phyloP scores from a whole-genome alignment of 495 filamentous ascomycete species.

The Mytilinidion resinicola region DNA sequence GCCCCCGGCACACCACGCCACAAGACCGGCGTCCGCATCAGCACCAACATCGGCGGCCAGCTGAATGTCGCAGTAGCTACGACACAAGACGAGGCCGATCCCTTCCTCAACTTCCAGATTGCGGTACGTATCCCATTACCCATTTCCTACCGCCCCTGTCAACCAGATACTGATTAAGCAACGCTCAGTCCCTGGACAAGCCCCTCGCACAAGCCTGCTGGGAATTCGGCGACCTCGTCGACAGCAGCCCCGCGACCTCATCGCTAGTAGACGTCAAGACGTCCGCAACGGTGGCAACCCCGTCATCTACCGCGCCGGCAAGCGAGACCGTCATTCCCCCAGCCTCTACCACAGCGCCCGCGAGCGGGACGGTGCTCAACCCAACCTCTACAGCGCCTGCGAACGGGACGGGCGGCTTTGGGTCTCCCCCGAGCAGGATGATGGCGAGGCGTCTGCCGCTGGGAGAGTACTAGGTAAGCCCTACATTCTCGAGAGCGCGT shows the following conservation, averaged over 20 bases:
- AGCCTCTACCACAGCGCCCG: no score
- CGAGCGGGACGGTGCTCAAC: no score
- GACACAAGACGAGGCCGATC: slow-evolving; percentile 4
- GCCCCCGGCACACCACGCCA: neutral
- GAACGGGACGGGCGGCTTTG: neutral
- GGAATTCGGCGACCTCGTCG: slow-evolving; percentile 2
- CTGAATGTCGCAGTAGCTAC: slow-evolving; percentile 11
- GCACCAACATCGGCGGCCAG: slow-evolving; percentile 10
- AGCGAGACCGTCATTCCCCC: no score
- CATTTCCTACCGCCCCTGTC: neutral
- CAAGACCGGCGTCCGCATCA: slow-evolving; percentile 10
- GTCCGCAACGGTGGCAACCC: no score
- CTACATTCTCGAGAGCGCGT: no score
- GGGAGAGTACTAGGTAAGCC: no score
- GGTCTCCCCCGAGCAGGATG: no score
- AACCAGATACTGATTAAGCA: neutral
- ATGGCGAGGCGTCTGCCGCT: no score
- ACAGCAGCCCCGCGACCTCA: neutral
- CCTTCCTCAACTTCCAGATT: slow-evolving; percentile 16
- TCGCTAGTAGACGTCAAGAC: no score
- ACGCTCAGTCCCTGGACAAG: slow-evolving; percentile 1
- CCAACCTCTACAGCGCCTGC: neutral
- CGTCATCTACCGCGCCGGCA: no score
- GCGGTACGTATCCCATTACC: slow-evolving; percentile 11
- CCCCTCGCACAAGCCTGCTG: slow-evolving; percentile 9